Evolutionary conservation across 1,284 basidiomycete genomes (phyloP), one percentile per base, ranked within the genome.

Genomic region (Gymnopus androsaceus): DNA sequence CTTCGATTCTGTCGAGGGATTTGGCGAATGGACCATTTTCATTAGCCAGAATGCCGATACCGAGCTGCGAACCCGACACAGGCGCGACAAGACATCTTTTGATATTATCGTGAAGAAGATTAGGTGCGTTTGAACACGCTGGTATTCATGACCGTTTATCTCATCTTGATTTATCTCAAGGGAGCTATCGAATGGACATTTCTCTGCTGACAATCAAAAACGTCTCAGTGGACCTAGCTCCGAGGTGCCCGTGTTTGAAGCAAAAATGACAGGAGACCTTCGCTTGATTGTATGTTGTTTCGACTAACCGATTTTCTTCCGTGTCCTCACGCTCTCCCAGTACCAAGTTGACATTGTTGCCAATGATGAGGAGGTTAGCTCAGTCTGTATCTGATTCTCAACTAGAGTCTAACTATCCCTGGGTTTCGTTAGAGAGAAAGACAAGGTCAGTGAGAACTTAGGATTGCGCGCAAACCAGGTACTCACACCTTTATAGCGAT

Each of bases 181-280:
- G 62, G 81, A 87, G 56, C 72, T 88, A 3, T 88, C 85, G 0
- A 78, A 80, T 6, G 86, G 87, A 0, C 78, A 84, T 58, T 88
- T 88, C 64, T 87, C 85, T 0, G 75, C 76, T 6, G 83, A 87
- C 59, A 88, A 88, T 58, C 84, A 88, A 60, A 88, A 86, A 66
- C 69, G 75, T n/a, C 69, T 88, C 14, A 83, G 75, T 28, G 78
- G 76, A 0, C 57, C 71, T 0, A 66, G 71, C 31, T 69, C 69
- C 6, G 78, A 77, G 9, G 67, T 85, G 2, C 84, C 86, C 0
- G 79, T 88, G 7, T 88, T 78, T 52, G 85, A 87, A 63, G 86
- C 87, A 0, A 87, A 87, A 65, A 82, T 88, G 79, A 84, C 82
- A 1, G 61, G 77, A 0, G 84, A 87, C 63, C 69, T 76, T 21